phyloP scores from a whole-genome alignment of 2,329 filamentous ascomycete species.

The Trichoderma polysporum region DNA sequence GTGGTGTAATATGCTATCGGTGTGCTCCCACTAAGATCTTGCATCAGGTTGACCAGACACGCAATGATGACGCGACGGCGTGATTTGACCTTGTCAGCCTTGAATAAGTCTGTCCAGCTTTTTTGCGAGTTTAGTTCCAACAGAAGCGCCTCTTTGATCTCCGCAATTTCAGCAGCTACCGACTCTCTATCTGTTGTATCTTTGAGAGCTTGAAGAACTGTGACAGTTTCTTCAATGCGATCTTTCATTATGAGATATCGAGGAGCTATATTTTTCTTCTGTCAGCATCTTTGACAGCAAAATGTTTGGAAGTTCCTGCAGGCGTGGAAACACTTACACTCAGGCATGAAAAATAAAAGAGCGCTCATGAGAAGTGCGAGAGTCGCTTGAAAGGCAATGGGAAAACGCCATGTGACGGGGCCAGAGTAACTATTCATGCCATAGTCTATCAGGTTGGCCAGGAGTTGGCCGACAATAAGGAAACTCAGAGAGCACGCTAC shows the following conservation, averaged over 20 bases:
- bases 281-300: slow-evolving; percentile 28
- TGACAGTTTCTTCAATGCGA: slow-evolving; percentile 37
- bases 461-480: slow-evolving; percentile 46
- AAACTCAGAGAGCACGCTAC: slow-evolving; percentile 30
- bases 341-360: slow-evolving; percentile 34
- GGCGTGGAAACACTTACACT: not conserved
- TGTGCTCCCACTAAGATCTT: slow-evolving; percentile 49
- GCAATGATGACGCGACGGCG: slow-evolving; percentile 34
- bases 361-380: slow-evolving; percentile 35
- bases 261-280: slow-evolving; percentile 32
- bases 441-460: slow-evolving; percentile 49
- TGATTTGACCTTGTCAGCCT: slow-evolving; percentile 35
- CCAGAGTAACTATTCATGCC: slow-evolving; percentile 13
- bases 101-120: slow-evolving; percentile 36
- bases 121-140: slow-evolving; percentile 27
- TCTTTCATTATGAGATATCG: slow-evolving; percentile 44
- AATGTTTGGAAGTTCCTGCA: not conserved
- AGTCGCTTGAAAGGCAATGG: slow-evolving; percentile 38
- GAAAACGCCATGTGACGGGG: slow-evolving; percentile 36
- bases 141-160: slow-evolving; percentile 15
- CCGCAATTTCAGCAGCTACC: slow-evolving; percentile 21
- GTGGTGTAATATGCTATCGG: slow-evolving; percentile 37
- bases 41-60: slow-evolving; percentile 35
- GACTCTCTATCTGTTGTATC: slow-evolving; percentile 27
- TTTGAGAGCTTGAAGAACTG: slow-evolving; percentile 40